These are phyloP conservation scores for Leccinum colubrinum DNA, from an alignment of 1,284 basidiomycete species.

Conservation along the genomic window DNA sequence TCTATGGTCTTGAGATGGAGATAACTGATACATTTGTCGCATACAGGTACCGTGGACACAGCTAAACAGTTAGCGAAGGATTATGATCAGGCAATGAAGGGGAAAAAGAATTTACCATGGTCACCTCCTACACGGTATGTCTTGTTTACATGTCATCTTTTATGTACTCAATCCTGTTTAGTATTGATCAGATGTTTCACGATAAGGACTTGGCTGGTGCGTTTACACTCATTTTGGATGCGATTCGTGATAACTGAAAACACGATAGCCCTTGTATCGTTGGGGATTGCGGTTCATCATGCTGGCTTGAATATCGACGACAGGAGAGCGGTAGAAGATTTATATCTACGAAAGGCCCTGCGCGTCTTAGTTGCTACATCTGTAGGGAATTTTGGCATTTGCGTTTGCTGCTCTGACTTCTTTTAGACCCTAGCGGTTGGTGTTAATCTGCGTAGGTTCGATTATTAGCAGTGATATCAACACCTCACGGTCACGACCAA, in stretches of 20 bases:
- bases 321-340: conserved; percentile 64
- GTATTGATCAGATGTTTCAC: not conserved
- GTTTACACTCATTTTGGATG: conserved; percentile 10
- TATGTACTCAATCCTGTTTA: conserved; percentile 6
- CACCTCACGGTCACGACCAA: conserved; percentile 26
- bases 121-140: conserved; percentile 48
- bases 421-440: conserved; percentile 82
- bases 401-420: conserved; percentile 10
- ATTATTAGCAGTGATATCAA: not conserved
- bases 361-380: conserved; percentile 73
- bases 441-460: conserved; percentile 75
- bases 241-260: not conserved
- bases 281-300: conserved; percentile 84
- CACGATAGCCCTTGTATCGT: conserved; percentile 50
- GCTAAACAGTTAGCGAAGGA: conserved; percentile 76
- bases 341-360: conserved; percentile 67
- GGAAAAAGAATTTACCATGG: conserved; percentile 64
- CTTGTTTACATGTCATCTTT: not conserved
- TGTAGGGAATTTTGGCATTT: conserved; percentile 39
- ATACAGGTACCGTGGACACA: conserved; percentile 57
- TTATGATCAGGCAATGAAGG: conserved; percentile 55
- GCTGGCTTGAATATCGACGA: conserved; percentile 80
- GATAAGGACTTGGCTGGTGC: conserved; percentile 38
- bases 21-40: not conserved
- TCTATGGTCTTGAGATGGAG: not conserved